Evolutionary conservation across 169 alveolate species (phyloP), one percentile per base, ranked within the genome.

Genomic region (Besnoitia besnoiti): DNA sequence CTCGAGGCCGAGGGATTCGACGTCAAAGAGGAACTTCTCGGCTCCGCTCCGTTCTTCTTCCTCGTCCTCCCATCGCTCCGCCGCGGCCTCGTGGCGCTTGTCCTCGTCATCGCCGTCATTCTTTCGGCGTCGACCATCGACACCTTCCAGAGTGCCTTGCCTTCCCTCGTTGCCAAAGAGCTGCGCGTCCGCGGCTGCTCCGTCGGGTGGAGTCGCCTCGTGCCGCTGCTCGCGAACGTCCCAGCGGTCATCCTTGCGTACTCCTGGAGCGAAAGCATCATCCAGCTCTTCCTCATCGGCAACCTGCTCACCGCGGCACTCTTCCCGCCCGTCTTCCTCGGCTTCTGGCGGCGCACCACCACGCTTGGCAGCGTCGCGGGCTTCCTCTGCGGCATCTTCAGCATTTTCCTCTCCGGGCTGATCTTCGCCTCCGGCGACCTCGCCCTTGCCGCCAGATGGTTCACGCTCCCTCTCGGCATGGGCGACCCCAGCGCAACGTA

Each of bases 241-340:
- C 61, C 87, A 39, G 87, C 87, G 35, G 87, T 77, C n/a, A 14
- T 37, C 19, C 50, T 77, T 4, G 87, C 87, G 55, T 77, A 39
- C 87, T 10, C 37, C 55, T 77, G 87, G 87, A 24, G 16, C 21
- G 87, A 77, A 21, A 77, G 87, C 35, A 7, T 77, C 40, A 37
- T 77, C 14, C 61, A 42, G 30, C 87, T 77, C 40, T 4, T 77
- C 35, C 87, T 77, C 16, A 77, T 77, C 21, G 87, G 87, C 49
- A 77, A 77, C 55, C 87, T 77, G 33, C 87, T 77, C 59, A 42
- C 87, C 0, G 49, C 87, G 19, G 49, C 87, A 3, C 12, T 42
- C 59, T 77, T 37, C 40, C 87, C 87, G 59, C 87, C 87, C 40
- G 30, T 77, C 40, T 77, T 40, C 55, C 87, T 77, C 50, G 55